These are phyloP conservation scores for Priceomyces fermenticarens DNA, from an alignment of 805 yeast species.

Conservation along the genomic window DNA sequence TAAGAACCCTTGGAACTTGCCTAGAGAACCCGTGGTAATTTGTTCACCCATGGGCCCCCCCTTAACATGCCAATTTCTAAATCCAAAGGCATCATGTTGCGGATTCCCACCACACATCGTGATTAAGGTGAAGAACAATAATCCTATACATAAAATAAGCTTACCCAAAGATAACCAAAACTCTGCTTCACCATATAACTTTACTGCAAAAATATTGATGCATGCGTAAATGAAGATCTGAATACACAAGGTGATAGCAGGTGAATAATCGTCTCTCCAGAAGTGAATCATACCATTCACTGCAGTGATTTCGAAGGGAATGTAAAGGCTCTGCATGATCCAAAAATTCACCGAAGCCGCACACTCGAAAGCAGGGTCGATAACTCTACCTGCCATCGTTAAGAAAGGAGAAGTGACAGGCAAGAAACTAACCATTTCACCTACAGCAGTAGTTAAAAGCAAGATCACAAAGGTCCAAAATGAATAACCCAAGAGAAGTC, in stretches of 20 bases:
- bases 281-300: slow-evolving; percentile 54
- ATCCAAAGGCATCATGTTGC: slow-evolving; percentile 29
- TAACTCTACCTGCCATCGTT: slow-evolving; percentile 36
- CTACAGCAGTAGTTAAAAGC: slow-evolving; percentile 32
- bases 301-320: slow-evolving; percentile 47
- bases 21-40: slow-evolving; percentile 33
- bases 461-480: slow-evolving; percentile 33
- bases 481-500: slow-evolving; percentile 26
- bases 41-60: slow-evolving; percentile 41
- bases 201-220: slow-evolving; percentile 47
- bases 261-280: slow-evolving; percentile 48
- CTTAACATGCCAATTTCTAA: slow-evolving; percentile 30
- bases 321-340: slow-evolving; percentile 43
- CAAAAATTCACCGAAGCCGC: slow-evolving; percentile 33
- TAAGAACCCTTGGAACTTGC: slow-evolving; percentile 42
- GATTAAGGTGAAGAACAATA: slow-evolving; percentile 34
- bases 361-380: slow-evolving; percentile 36
- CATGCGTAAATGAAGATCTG: slow-evolving; percentile 41
- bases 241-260: slow-evolving; percentile 44
- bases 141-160: slow-evolving; percentile 35
- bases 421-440: slow-evolving; percentile 36
- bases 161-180: slow-evolving; percentile 43
- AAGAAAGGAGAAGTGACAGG: slow-evolving; percentile 36
- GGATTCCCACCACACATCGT: slow-evolving; percentile 41
- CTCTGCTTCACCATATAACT: slow-evolving; percentile 50